Conservation (phyloP, 2,329 filamentous ascomycete species). For the Fusarium mexicanum region DNA sequence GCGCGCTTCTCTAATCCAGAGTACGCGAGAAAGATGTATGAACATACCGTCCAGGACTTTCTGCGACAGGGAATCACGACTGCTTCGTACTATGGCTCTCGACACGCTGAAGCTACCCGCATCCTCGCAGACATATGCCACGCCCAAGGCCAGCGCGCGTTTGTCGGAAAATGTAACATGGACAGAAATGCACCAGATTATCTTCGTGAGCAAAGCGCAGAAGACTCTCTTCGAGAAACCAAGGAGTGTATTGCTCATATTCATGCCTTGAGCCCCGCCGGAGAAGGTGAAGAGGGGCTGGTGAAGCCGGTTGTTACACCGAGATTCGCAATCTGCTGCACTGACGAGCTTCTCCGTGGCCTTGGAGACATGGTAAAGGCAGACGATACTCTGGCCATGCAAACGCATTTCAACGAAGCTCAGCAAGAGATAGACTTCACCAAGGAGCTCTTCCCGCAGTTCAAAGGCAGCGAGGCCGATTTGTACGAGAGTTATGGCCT, state of each 20-base stretch:
- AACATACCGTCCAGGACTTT: conserved; percentile 9
- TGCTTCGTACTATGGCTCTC: conserved; percentile 17
- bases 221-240: neutral
- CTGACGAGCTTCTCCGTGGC: conserved; percentile 4
- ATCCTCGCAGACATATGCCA: conserved; percentile 15
- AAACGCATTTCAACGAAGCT: conserved; percentile 22
- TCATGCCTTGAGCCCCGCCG: neutral
- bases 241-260: conserved; percentile 15
- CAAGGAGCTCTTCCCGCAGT: neutral
- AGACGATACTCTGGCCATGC: conserved; percentile 4
- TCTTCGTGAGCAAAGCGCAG: neutral
- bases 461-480: conserved; percentile 13
- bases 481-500: conserved; percentile 7
- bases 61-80: conserved; percentile 14
- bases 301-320: conserved; percentile 13
- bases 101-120: conserved; percentile 9
- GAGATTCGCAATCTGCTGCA: conserved; percentile 19
- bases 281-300: neutral
- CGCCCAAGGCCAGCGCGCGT: neutral
- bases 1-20: conserved; percentile 7
- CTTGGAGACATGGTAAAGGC: conserved; percentile 9
- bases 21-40: conserved; percentile 4
- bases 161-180: conserved; percentile 22
- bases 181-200: conserved; percentile 14
- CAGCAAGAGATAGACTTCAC: conserved; percentile 16